Evolutionary conservation across 148 eudicot species (phyloP), one percentile per base, ranked within the genome.

Genomic region (Camellia granthamiana): DNA sequence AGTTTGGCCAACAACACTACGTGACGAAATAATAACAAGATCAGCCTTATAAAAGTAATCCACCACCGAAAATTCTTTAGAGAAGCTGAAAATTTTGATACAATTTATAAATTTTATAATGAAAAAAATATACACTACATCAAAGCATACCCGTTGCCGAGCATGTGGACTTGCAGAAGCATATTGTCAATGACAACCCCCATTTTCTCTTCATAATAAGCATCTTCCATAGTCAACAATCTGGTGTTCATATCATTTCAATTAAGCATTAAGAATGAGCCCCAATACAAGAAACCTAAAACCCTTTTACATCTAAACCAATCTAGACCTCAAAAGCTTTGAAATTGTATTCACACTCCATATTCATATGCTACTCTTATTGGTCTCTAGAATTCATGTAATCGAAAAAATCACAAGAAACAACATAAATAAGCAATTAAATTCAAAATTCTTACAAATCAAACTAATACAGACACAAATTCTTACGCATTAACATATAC

Each of bases 131-230:
- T 5, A 72, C 7, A 7, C 12, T 66, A 6, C 5, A 51, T 23
- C 38, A 30, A 19, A 49, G 64, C 93, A 84, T 95, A 95, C 99
- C 99, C 99, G 80, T 89, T 86, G 74, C 97, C 99, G 23, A 92
- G 74, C 67, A 84, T 75, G 75, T 92, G 97, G 54, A 88, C 90
- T 87, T 89, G 93, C 52, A 87, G 84, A 85, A 88, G 84, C 91
- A 92, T 87, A 81, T 77, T 78, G 74, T 88, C 85, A 80, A 87
- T 86, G 61, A 87, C 42, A 88, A 43, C 77, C 75, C 81, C 84
- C 81, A 80, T 84, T 83, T 82, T 79, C 77, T 84, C 88, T 69
- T 90, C 90, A 88, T 43, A 90, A 78, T 92, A 90, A 38, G 89
- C 92, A 77, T 93, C 97, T 84, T 90, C 93, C 83, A 92, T 74